Percentiles rank a stretch among this genome's conserved stretches.
These are phyloP conservation scores for Lactarius psammicola DNA, from an alignment of 768 basidiomycete species.

Conservation along the genomic window DNA sequence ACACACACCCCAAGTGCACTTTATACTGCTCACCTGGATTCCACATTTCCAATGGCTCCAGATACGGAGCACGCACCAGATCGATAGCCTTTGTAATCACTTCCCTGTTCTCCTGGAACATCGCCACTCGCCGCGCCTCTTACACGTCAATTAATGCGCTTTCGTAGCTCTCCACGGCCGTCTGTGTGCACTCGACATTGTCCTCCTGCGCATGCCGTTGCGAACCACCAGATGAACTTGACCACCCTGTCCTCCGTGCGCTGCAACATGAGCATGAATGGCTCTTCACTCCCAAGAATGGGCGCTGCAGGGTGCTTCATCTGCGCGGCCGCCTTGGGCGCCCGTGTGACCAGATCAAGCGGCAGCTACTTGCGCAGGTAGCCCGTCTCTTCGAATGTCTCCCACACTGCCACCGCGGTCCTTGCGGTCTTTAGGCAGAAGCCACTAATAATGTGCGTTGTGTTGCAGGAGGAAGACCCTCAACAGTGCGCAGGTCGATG, in stretches of 20 bases:
- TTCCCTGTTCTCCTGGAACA: constrained; percentile 22
- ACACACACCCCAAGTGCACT: too few relatives aligned
- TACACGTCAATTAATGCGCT: constrained; percentile 11
- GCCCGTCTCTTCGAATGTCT: constrained; percentile 67
- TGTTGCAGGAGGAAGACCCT: constrained; percentile 37
- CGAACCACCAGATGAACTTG: constrained; percentile 55
- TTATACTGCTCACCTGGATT: too few relatives aligned
- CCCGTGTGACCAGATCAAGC: constrained; percentile 52
- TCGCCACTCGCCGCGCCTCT: constrained; percentile 10
- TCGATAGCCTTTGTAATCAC: constrained; percentile 17
- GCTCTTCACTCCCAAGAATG: constrained; percentile 34
- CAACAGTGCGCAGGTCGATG: constrained; percentile 23
- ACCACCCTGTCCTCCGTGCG: constrained; percentile 33
- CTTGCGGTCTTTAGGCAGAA: constrained; percentile 64
- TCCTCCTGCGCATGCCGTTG: constrained; percentile 38
- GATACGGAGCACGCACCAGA: constrained; percentile 16
- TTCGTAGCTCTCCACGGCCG: constrained; percentile 28
- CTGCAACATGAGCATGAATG: constrained; percentile 39
- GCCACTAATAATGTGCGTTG: constrained; percentile 34
- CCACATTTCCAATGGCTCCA: neutral
- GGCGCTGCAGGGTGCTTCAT: constrained; percentile 35
- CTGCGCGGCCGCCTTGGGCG: constrained; percentile 47
- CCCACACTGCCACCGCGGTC: constrained; percentile 58
- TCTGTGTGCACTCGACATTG: constrained; percentile 29
- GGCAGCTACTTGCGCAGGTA: constrained; percentile 53